Evolutionary conservation across 139 green algal genomes (phyloP).

Genomic region (Axilococcus clingmanii): DNA sequence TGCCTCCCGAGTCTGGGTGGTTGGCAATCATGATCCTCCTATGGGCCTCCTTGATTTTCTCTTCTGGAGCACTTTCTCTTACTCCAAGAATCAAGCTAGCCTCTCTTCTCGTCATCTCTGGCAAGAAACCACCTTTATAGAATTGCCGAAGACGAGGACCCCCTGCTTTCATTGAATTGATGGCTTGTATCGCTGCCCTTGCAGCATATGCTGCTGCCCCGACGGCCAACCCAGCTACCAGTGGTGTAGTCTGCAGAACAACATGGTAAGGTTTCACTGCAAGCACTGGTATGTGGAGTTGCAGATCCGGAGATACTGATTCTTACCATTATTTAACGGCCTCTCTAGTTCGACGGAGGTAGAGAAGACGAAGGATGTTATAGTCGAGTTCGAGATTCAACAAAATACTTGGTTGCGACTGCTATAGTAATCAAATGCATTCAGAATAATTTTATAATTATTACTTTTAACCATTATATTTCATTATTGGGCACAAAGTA

Average conservation of each 20-base stretch:
- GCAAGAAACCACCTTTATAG: constrained; percentile 90
- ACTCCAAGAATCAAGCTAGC: constrained; percentile 85
- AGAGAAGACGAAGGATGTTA: too few species aligned
- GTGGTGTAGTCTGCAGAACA: constrained; percentile 57
- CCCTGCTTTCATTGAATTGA: constrained; percentile 46
- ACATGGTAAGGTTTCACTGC: too few species aligned
- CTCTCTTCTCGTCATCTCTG: constrained; percentile 90
- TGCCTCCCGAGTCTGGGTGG: constrained; percentile 91
- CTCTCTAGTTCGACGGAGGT: too few species aligned
- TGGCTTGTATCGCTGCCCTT: constrained; percentile 56
- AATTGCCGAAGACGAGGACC: constrained; percentile 48
- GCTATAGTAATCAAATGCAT: too few species aligned
- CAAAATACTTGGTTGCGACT: too few species aligned
- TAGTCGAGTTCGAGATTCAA: too few species aligned
- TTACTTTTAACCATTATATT: too few species aligned
- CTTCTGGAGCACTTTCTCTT: constrained; percentile 65
- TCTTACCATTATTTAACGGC: too few species aligned
- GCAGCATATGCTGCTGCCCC: constrained; percentile 72
- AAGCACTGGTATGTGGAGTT: too few species aligned
- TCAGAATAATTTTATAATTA: too few species aligned
- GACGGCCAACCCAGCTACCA: constrained; percentile 75
- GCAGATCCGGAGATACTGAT: too few species aligned
- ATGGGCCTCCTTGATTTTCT: constrained; percentile 92
- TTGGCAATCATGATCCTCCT: constrained; percentile 96
- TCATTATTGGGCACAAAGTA: too few species aligned